Evolutionary conservation across 768 basidiomycete genomes (phyloP), one percentile per base, ranked within the genome.

Genomic region (Lactarius trivialis): DNA sequence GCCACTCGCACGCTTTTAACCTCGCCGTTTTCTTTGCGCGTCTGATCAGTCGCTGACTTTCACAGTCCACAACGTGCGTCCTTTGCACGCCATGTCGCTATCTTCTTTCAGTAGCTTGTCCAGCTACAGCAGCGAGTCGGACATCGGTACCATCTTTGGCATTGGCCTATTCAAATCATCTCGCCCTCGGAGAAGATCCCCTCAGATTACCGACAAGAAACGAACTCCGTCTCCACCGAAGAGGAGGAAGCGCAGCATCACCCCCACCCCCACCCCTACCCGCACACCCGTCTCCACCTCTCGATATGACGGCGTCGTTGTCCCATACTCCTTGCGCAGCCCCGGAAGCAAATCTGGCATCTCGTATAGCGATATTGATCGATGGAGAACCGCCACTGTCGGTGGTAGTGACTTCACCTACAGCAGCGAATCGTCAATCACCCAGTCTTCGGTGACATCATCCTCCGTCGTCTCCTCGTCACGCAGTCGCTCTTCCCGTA

Each of bases 31-130:
- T n/a, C 50, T 33, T 28, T 52, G 28, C n/a, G 34, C 30, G 3
- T 41, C 36, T 30, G 7, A 45, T 32, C 34, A 34, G 17, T 45
- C 43, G 28, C 43, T 37, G 30, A 33, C 51, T 56, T 36, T 33
- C 43, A 24, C 43, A 21, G 30, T 41, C 26, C n/a, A 55, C 52
- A 63, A 63, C 62, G 62, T 63, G 62, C 58, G 45, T 32, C 17
- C n/a, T 19, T 51, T 30, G 32, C 55, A 33, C 55, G 39, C 60
- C 34, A 58, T 66, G 56, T 66, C 65, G 5, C 33, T 66, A 9
- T 65, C 62, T 45, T 66, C 65, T 32, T 60, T 66, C 63, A 66
- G 65, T 41, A 64, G 62, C 43, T 45, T 66, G 11, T 66, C 65
- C 26, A 66, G 65, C 58, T 64, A 63, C 56, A 63, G 61, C 39